phyloP scores from a whole-genome alignment of 2,329 filamentous ascomycete species.

The Rhytidhysteron rufulum region DNA sequence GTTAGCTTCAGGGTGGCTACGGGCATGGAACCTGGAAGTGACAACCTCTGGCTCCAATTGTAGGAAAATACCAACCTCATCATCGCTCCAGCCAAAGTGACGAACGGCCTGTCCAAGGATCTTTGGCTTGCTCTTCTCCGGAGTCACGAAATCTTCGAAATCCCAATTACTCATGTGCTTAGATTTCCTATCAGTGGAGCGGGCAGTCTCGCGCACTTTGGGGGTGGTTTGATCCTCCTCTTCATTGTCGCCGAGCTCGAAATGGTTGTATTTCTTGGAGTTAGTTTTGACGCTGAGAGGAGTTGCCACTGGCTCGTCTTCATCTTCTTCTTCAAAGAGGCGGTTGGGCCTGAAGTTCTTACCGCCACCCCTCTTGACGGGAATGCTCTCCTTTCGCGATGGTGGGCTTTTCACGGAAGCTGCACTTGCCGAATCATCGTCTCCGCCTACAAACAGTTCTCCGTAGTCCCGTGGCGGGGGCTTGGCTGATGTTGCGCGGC shows the following conservation, averaged over 20 bases:
- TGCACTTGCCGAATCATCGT: slow-evolving; percentile 18
- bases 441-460: slow-evolving; percentile 63
- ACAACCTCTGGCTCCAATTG: no score
- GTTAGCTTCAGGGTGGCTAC: no score
- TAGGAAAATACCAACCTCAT: slow-evolving; percentile 47
- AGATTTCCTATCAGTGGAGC: slow-evolving; percentile 18
- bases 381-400: slow-evolving; percentile 30
- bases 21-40: no score
- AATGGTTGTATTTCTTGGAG: slow-evolving; percentile 79
- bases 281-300: slow-evolving; percentile 58
- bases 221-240: slow-evolving; percentile 38
- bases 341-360: slow-evolving; percentile 52
- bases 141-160: slow-evolving; percentile 84
- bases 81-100: slow-evolving; percentile 72
- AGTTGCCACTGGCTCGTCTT: slow-evolving; percentile 24
- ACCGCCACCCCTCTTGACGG: slow-evolving; percentile 44
- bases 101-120: slow-evolving; percentile 66
- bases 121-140: slow-evolving; percentile 67
- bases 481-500: slow-evolving; percentile 64
- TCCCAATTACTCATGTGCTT: slow-evolving; percentile 77
- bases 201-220: slow-evolving; percentile 26
- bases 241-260: slow-evolving; percentile 68
- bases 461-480: slow-evolving; percentile 62
- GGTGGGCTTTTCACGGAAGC: slow-evolving; percentile 21
- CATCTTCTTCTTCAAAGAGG: slow-evolving; percentile 55